Conservation (phyloP, 1,284 basidiomycete genomes). For the Microstroma glucosiphilum region DNA sequence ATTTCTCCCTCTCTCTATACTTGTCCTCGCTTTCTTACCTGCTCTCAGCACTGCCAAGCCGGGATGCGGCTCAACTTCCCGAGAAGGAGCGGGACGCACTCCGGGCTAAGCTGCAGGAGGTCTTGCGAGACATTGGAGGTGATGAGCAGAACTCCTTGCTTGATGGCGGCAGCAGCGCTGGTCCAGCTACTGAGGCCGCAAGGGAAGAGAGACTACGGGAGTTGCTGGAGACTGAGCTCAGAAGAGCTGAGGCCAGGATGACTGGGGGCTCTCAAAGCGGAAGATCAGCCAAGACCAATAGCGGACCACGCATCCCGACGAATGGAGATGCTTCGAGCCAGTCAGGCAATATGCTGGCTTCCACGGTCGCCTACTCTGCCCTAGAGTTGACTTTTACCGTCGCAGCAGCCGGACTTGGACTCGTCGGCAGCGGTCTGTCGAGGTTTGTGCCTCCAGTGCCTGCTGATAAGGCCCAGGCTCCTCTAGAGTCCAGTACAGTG, state of each 20-base stretch:
- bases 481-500: too few species aligned
- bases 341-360: constrained; percentile 2
- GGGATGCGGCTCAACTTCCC: constrained; percentile 20
- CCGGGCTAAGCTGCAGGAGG: constrained; percentile 22
- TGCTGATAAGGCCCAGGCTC: not conserved
- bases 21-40: constrained; percentile 32
- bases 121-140: constrained; percentile 19
- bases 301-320: not conserved
- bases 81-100: constrained; percentile 25
- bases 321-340: constrained; percentile 1
- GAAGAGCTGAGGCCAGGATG: constrained; percentile 3
- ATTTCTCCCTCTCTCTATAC: constrained; percentile 33
- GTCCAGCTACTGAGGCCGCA: not conserved
- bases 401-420: constrained; percentile 8
- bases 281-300: not conserved
- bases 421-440: not conserved
- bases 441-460: not conserved
- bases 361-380: constrained; percentile 2
- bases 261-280: not conserved
- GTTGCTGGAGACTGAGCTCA: constrained; percentile 2
- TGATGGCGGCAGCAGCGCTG: not conserved
- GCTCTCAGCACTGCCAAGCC: constrained; percentile 28
- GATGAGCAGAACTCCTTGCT: not conserved
- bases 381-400: constrained; percentile 10
- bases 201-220: constrained; percentile 1